Percentiles rank a stretch among this genome's conserved stretches.
Evolutionary conservation across 306 rosid genomes (phyloP).

Genomic region (Rosa multiflora): DNA sequence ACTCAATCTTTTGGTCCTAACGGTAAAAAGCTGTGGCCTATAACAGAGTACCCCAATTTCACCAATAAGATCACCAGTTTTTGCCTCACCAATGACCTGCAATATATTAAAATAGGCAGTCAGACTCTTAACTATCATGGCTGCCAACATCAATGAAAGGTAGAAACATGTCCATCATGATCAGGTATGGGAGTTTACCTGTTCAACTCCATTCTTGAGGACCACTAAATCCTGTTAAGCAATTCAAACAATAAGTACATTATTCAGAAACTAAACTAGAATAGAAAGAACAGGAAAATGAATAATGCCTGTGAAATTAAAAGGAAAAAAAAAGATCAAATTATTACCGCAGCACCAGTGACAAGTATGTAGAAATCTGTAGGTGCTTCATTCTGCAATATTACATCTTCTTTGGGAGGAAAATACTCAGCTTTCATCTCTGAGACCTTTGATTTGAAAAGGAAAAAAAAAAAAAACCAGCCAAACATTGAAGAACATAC

Average conservation of each 20-base stretch:
- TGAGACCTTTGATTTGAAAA: slow-evolving; percentile 53
- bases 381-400: slow-evolving; percentile 95
- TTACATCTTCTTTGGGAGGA: slow-evolving; percentile 95
- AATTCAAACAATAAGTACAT: slow-evolving; percentile 22
- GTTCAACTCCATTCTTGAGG: slow-evolving; percentile 69
- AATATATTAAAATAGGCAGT: slow-evolving; percentile 20
- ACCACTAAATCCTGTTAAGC: slow-evolving; percentile 60
- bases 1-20: slow-evolving; percentile 77
- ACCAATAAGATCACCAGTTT: slow-evolving; percentile 75
- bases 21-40: slow-evolving; percentile 84
- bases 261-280: neutral
- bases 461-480: slow-evolving; percentile 15
- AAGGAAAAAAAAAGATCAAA: slow-evolving; percentile 5
- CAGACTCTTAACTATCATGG: slow-evolving; percentile 1
- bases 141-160: neutral
- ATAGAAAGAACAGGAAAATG: neutral
- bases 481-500: neutral
- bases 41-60: slow-evolving; percentile 94
- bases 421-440: slow-evolving; percentile 99
- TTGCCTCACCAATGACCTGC: slow-evolving; percentile 77
- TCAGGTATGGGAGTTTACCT: slow-evolving; percentile 47
- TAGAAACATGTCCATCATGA: neutral
- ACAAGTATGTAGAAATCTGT: slow-evolving; percentile 89
- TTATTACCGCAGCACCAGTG: slow-evolving; percentile 81
- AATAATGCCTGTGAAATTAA: neutral